Evolutionary conservation across 345 rosid species (phyloP).

Genomic region (Brassica cretica): DNA sequence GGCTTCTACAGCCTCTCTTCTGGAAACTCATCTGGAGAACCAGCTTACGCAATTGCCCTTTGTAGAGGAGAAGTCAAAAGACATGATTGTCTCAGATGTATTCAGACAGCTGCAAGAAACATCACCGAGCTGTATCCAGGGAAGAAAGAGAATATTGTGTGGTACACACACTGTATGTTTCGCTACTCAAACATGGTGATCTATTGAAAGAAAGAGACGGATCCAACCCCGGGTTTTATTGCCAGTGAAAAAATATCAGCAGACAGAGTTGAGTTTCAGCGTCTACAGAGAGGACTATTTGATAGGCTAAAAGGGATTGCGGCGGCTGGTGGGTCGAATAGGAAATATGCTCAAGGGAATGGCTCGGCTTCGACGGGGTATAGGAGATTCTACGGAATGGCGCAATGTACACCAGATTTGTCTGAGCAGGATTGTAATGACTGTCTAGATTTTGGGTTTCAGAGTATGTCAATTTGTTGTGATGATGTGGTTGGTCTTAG

Average conservation of each 20-base stretch:
- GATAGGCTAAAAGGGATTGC: conserved; percentile 30
- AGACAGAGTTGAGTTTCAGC: conserved; percentile 21
- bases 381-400: conserved; percentile 36
- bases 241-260: neutral
- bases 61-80: conserved; percentile 50
- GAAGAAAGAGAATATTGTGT: conserved; percentile 38
- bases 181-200: conserved; percentile 42
- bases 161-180: conserved; percentile 44
- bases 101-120: conserved; percentile 24
- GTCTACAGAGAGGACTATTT: conserved; percentile 32
- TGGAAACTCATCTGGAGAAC: conserved; percentile 27
- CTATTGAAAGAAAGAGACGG: conserved; percentile 30
- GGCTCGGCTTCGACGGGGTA: neutral
- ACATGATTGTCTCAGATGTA: conserved; percentile 42
- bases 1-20: conserved; percentile 41
- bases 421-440: conserved; percentile 34
- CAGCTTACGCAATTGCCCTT: conserved; percentile 37
- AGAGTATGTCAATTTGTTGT: conserved; percentile 32
- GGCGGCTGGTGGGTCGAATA: conserved; percentile 32
- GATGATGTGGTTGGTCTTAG: conserved; percentile 32
- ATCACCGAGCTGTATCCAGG: conserved; percentile 31
- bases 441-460: conserved; percentile 31
- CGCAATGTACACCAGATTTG: conserved; percentile 53
- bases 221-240: neutral
- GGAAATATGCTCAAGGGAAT: conserved; percentile 50